Conservation (phyloP, 331 rosid species). For the Malus hybrid region DNA sequence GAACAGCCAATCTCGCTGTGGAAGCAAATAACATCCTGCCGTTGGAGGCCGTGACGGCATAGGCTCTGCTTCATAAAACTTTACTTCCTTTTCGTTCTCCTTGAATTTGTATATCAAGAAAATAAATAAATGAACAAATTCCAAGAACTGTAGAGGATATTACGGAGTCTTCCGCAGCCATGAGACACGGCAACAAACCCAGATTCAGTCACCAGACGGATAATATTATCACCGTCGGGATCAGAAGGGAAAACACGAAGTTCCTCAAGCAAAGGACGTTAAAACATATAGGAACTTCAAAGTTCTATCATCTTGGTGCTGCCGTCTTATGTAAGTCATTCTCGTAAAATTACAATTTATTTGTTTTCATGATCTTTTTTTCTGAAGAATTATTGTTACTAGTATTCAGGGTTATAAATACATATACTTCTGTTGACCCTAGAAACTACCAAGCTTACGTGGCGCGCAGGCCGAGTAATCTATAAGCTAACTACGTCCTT, state of each 20-base stretch:
- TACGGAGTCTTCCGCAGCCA: conserved; percentile 65
- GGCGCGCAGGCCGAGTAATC: too few relatives aligned
- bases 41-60: conserved; percentile 29
- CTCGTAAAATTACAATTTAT: too few relatives aligned
- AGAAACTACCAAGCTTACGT: too few relatives aligned
- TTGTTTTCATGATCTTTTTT: too few relatives aligned
- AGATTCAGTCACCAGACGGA: conserved; percentile 58
- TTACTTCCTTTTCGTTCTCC: background rate
- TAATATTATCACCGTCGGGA: conserved; percentile 47
- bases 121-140: conserved; percentile 10
- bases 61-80: background rate
- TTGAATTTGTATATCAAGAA: background rate
- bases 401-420: too few relatives aligned
- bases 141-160: conserved; percentile 38
- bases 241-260: conserved; percentile 77
- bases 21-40: conserved; percentile 27
- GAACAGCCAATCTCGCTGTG: conserved; percentile 33
- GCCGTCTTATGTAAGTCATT: too few relatives aligned
- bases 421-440: too few relatives aligned
- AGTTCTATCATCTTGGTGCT: too few relatives aligned
- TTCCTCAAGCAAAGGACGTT: conserved; percentile 72
- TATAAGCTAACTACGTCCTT: too few relatives aligned
- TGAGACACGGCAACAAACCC: conserved; percentile 71
- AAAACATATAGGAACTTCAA: too few relatives aligned
- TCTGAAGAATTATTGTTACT: too few relatives aligned